Conservation (phyloP, 257 asterid species). For the Primulina eburnea region DNA sequence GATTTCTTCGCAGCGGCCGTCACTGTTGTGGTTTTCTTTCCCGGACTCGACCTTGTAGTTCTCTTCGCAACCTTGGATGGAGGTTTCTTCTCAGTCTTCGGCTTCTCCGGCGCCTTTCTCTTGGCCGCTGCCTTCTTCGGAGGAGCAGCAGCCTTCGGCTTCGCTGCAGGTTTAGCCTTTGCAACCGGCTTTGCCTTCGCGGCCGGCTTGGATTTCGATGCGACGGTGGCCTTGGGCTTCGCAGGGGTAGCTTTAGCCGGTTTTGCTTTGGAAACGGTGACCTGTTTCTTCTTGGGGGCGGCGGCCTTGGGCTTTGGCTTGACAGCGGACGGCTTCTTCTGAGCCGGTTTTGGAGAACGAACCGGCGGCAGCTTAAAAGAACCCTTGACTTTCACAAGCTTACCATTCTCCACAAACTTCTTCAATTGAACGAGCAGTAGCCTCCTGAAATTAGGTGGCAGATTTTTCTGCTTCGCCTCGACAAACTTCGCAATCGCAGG, state of each 20-base stretch:
- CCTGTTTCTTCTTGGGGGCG: conserved; percentile 26
- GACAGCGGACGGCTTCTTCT: conserved; percentile 22
- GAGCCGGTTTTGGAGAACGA: conserved; percentile 31
- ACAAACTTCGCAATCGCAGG: conserved; percentile 58
- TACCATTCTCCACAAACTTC: conserved; percentile 49
- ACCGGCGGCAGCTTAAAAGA: conserved; percentile 47
- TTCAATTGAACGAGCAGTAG: conserved; percentile 47
- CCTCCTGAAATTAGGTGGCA: conserved; percentile 56
- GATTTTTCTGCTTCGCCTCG: conserved; percentile 53
- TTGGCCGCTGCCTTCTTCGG: conserved; percentile 37
- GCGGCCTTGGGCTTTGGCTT: conserved; percentile 16
- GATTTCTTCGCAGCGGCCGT: conserved; percentile 20
- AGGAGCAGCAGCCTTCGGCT: conserved; percentile 2
- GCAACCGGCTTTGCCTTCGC: conserved; percentile 19
- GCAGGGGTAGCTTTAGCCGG: conserved; percentile 14
- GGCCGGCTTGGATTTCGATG: neutral
- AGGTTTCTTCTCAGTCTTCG: conserved; percentile 42
- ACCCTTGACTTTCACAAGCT: conserved; percentile 47
- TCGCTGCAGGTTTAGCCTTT: neutral
- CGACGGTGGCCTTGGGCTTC: conserved; percentile 30
- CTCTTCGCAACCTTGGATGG: conserved; percentile 57
- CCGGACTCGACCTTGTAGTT: conserved; percentile 43
- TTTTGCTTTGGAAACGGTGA: conserved; percentile 13
- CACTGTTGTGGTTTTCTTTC: conserved; percentile 24
- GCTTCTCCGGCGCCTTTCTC: conserved; percentile 43